Evolutionary conservation across 306 rosid genomes (phyloP), one percentile per base, ranked within the genome.

Genomic region (Erythrophleum fordii): DNA sequence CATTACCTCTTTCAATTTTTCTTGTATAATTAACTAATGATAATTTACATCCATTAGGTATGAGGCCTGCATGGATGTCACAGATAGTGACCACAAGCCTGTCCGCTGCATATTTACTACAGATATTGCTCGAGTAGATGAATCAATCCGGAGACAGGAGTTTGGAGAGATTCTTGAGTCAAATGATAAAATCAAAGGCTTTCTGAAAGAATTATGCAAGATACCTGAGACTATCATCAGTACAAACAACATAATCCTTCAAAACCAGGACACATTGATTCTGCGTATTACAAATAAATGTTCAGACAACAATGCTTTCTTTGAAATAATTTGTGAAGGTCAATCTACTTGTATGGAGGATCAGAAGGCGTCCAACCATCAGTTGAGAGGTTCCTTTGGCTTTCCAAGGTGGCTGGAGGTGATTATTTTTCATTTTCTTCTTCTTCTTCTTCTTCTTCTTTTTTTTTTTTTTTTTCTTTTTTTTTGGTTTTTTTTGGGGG

Each of bases 381-480:
- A 76, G 80, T 75, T 88, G 74, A 89, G 89, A 89, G 95, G 93
- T 83, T 90, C 96, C 77, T 91, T 91, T 77, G 98, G 99, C 81
- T 91, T 93, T 78, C 99, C 98, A 22, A 89, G 86, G 73, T 95
- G 99, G 99, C 99, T 95, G 60, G 96, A 93, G 99, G 99, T 95
- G 76, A 91, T 77, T 72, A 76, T 42, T 70, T 77, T 83, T 71
- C 73, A n/a, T n/a, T n/a, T n/a, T n/a, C n/a, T n/a, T n/a, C n/a
- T n/a, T n/a, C n/a, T n/a, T n/a, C n/a, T n/a, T n/a, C n/a, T n/a
- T n/a, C n/a, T n/a, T n/a, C n/a, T n/a, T n/a, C n/a, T n/a, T n/a
- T n/a, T n/a, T n/a, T 72, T 75, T 85, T 17, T 28, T 26, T 11
- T 11, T 11, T 59, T 26, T 11, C 17, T 12, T 5, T 23, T 22